Conservation (phyloP, 768 basidiomycete genomes). For the Boletus vermiculosoides region DNA sequence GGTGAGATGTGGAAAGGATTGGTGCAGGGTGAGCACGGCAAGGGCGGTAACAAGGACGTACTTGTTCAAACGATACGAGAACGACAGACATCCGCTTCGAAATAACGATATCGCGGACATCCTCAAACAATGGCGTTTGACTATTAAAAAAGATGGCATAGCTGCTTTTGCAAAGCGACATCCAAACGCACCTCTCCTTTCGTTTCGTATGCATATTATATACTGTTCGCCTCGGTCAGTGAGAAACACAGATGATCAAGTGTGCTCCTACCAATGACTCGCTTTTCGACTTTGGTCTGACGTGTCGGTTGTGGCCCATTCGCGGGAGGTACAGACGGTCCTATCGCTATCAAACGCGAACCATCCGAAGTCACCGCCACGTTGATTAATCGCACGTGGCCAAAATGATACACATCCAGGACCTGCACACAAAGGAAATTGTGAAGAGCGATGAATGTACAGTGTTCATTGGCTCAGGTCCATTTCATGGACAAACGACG, state of each 20-base stretch:
- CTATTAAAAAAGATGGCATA: slow-evolving; percentile 24
- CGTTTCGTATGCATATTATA: slow-evolving; percentile 47
- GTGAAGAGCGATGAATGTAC: not conserved
- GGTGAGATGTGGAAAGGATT: not conserved
- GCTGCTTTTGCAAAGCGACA: not conserved
- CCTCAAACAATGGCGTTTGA: slow-evolving; percentile 51
- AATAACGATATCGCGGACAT: slow-evolving; percentile 51
- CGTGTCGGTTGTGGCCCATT: slow-evolving; percentile 45
- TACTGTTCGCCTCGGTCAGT: slow-evolving; percentile 30
- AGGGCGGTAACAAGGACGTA: not conserved
- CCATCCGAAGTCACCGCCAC: slow-evolving; percentile 48
- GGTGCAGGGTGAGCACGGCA: not conserved
- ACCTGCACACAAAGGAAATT: slow-evolving; percentile 25
- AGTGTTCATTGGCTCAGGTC: not conserved
- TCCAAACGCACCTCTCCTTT: slow-evolving; percentile 42
- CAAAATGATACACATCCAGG: slow-evolving; percentile 41
- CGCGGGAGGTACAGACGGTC: slow-evolving; percentile 40
- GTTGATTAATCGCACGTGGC: slow-evolving; percentile 46
- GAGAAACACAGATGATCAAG: not conserved
- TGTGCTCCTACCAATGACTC: slow-evolving; percentile 43
- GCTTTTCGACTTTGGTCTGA: slow-evolving; percentile 50
- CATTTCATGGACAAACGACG: not conserved
- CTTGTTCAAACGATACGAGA: slow-evolving; percentile 38
- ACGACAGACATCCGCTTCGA: slow-evolving; percentile 43
- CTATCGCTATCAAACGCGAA: slow-evolving; percentile 46